phyloP scores from a whole-genome alignment of 163 green algal genomes.

The Trebouxiophyceae sp. region DNA sequence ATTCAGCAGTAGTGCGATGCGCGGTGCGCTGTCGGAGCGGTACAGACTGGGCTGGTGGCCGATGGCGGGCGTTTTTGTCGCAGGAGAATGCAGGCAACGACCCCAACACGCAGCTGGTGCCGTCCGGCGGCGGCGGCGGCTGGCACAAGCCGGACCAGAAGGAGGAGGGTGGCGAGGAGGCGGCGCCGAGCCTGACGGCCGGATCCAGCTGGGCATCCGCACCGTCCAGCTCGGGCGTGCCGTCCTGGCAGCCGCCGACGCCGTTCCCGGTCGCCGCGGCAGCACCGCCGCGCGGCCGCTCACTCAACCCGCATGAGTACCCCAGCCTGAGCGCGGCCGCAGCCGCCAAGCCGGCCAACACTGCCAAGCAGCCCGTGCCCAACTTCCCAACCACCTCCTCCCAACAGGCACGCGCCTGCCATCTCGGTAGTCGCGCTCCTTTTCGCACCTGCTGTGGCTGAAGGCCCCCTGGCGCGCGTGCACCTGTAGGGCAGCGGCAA shows the following conservation, averaged over 20 bases:
- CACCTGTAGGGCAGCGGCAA: conserved; percentile 8
- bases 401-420: not conserved
- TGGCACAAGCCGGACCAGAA: conserved; percentile 51
- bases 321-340: conserved; percentile 48
- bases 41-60: no score
- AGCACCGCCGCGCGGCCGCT: conserved; percentile 24
- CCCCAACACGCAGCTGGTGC: conserved; percentile 65
- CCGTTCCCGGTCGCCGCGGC: conserved; percentile 11
- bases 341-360: conserved; percentile 13
- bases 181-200: conserved; percentile 7
- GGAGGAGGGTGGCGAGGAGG: conserved; percentile 19
- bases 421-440: not conserved
- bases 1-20: no score
- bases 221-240: conserved; percentile 3
- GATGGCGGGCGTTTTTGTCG: not conserved
- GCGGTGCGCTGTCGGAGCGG: no score
- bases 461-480: not conserved
- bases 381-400: not conserved
- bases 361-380: conserved; percentile 20
- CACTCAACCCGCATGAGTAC: conserved; percentile 62
- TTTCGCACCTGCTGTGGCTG: not conserved
- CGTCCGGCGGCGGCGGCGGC: conserved; percentile 35
- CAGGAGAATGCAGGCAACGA: conserved; percentile 75
- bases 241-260: conserved; percentile 3
- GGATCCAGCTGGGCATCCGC: conserved; percentile 30